These are phyloP conservation scores for Puccinia brachypodii DNA, from an alignment of 1,284 basidiomycete genomes.

Conservation along the genomic window DNA sequence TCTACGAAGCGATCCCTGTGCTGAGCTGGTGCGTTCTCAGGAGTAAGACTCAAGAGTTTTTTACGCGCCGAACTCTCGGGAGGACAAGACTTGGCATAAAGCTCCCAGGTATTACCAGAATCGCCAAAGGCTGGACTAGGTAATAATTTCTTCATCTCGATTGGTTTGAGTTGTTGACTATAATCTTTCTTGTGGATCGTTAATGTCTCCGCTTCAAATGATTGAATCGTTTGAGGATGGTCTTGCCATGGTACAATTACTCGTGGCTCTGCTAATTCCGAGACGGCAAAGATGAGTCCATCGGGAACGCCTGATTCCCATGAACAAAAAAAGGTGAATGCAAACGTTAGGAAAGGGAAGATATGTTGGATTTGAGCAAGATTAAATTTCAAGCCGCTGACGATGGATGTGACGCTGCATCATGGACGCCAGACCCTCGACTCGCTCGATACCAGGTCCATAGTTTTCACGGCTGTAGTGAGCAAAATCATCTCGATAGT, in stretches of 20 bases:
- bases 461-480: constrained; percentile 47
- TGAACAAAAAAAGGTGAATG: not conserved
- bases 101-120: constrained; percentile 42
- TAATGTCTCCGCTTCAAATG: constrained; percentile 13
- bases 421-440: constrained; percentile 47
- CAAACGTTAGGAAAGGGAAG: not conserved
- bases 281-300: constrained; percentile 41
- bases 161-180: constrained; percentile 6
- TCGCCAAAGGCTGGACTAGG: constrained; percentile 31
- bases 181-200: not conserved
- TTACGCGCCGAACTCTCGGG: constrained; percentile 43
- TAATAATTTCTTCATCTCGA: constrained; percentile 28
- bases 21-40: constrained; percentile 37
- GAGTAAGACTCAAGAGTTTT: constrained; percentile 35
- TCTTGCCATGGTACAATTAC: constrained; percentile 49
- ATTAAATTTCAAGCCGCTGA: not conserved
- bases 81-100: constrained; percentile 42
- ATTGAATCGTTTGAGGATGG: constrained; percentile 39
- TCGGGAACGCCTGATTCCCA: constrained; percentile 35
- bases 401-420: constrained; percentile 41
- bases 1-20: constrained; percentile 22
- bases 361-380: not conserved
- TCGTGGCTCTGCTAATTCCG: constrained; percentile 45
- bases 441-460: constrained; percentile 46
- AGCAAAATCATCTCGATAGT: constrained; percentile 39